A percentile compares a stretch with the other conserved stretches of the same genome.
Evolutionary conservation across 169 alveolate genomes (phyloP).

Genomic region (Eimeria praecox): DNA sequence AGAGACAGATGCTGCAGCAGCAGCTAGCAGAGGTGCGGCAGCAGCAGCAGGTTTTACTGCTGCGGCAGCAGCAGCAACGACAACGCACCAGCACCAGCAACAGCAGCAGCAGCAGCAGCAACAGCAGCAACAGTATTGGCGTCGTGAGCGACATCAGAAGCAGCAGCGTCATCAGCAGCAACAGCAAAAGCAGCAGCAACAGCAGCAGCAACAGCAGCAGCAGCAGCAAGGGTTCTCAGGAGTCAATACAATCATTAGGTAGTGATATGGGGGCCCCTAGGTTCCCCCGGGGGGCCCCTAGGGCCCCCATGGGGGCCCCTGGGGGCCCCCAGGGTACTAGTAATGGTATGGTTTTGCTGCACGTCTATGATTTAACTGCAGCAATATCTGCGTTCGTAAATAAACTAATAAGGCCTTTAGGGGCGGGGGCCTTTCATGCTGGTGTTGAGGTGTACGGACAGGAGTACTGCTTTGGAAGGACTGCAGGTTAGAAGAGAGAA

Average conservation of each 20-base stretch:
- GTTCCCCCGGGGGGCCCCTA: too few species aligned
- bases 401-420: conserved; percentile 66
- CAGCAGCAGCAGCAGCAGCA: conserved; percentile 9
- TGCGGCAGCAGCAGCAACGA: neutral
- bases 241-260: too few species aligned
- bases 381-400: conserved; percentile 53
- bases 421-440: conserved; percentile 79
- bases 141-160: too few species aligned
- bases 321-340: conserved; percentile 20
- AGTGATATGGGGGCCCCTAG: neutral
- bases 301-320: neutral
- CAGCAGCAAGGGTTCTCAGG: too few species aligned
- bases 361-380: conserved; percentile 64
- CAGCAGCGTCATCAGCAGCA: neutral
- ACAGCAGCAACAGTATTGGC: too few species aligned
- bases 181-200: too few species aligned
- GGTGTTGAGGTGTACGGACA: conserved; percentile 76
- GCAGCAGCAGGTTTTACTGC: neutral
- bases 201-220: neutral
- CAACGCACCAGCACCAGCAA: neutral
- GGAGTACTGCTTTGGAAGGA: conserved; percentile 72
- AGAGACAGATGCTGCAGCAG: conserved; percentile 34
- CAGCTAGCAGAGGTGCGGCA: conserved; percentile 51
- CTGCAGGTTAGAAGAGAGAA: conserved; percentile 31
- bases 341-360: conserved; percentile 36